A percentile compares a stretch with the other conserved stretches of the same genome.
These are phyloP conservation scores for Postia placenta DNA, from an alignment of 768 basidiomycete genomes.

Conservation along the genomic window DNA sequence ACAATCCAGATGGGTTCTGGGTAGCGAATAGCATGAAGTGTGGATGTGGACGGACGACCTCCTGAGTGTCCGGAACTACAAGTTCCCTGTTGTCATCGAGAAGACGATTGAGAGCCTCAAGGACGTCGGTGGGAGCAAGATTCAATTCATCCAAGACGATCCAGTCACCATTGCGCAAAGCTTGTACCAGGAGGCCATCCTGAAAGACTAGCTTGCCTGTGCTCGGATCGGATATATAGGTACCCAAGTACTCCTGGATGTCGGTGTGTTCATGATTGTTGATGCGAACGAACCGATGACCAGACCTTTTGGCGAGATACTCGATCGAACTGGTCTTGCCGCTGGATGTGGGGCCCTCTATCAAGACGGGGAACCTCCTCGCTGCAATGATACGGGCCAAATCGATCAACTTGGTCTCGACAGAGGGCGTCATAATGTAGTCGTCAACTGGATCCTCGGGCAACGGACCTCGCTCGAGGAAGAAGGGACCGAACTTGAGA, in stretches of 20 bases:
- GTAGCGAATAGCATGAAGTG: conserved; percentile 98
- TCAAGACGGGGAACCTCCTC: conserved; percentile 86
- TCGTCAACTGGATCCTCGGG: conserved; percentile 61
- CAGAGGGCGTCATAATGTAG: conserved; percentile 94
- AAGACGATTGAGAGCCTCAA: conserved; percentile 94
- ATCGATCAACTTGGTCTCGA: conserved; percentile 89
- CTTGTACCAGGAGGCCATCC: conserved; percentile 90
- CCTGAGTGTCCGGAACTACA: conserved; percentile 92
- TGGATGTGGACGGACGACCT: conserved; percentile 88
- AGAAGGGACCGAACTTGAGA: conserved; percentile 88
- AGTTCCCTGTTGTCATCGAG: conserved; percentile 97
- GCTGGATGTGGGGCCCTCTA: conserved; percentile 96
- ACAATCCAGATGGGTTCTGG: conserved; percentile 94
- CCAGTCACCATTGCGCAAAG: conserved; percentile 91
- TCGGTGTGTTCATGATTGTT: conserved; percentile 99
- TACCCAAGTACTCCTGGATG: conserved; percentile 97
- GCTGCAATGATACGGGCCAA: conserved; percentile 89
- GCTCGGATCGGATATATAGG: conserved; percentile 87
- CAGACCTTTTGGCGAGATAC: conserved; percentile 87
- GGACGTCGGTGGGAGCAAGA: conserved; percentile 93
- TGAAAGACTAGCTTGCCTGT: conserved; percentile 95
- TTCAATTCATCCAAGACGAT: conserved; percentile 98
- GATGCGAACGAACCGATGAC: conserved; percentile 94
- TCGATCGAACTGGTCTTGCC: conserved; percentile 98
- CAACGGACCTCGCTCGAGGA: conserved; percentile 73